Evolutionary conservation across 768 basidiomycete genomes (phyloP).

Genomic region (Flagelloscypha sp.): DNA sequence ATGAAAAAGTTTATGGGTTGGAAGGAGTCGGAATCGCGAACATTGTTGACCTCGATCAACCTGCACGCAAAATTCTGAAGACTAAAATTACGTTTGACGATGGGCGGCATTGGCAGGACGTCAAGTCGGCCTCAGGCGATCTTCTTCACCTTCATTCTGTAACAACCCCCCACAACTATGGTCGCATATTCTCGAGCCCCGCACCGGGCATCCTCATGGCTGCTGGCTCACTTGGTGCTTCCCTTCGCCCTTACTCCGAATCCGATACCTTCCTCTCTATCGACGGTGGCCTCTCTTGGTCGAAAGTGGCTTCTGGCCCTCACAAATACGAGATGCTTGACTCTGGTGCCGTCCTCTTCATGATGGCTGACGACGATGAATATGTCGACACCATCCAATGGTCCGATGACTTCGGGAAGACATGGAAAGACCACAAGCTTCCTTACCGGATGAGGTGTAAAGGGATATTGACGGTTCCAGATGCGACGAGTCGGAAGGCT

Average conservation of each 20-base stretch:
- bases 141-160: slow-evolving; percentile 91
- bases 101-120: slow-evolving; percentile 67
- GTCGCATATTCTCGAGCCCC: slow-evolving; percentile 88
- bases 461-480: slow-evolving; percentile 82
- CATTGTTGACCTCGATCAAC: slow-evolving; percentile 72
- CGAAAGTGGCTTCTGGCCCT: slow-evolving; percentile 63
- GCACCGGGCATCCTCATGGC: slow-evolving; percentile 96
- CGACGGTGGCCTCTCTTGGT: slow-evolving; percentile 85
- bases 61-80: slow-evolving; percentile 66
- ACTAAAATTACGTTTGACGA: slow-evolving; percentile 89
- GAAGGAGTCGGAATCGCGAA: slow-evolving; percentile 92
- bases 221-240: slow-evolving; percentile 79
- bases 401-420: slow-evolving; percentile 73
- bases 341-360: slow-evolving; percentile 54
- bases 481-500: slow-evolving; percentile 96
- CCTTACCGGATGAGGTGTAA: slow-evolving; percentile 56
- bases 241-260: slow-evolving; percentile 66
- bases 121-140: slow-evolving; percentile 51
- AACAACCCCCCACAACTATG: slow-evolving; percentile 86
- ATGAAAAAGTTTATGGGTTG: slow-evolving; percentile 77
- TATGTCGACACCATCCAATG: slow-evolving; percentile 60
- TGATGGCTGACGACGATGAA: slow-evolving; percentile 78
- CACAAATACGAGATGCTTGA: slow-evolving; percentile 98
- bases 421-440: slow-evolving; percentile 53
- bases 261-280: slow-evolving; percentile 91